phyloP scores from a whole-genome alignment of 148 eudicot species.

The Arbutus unedo region DNA sequence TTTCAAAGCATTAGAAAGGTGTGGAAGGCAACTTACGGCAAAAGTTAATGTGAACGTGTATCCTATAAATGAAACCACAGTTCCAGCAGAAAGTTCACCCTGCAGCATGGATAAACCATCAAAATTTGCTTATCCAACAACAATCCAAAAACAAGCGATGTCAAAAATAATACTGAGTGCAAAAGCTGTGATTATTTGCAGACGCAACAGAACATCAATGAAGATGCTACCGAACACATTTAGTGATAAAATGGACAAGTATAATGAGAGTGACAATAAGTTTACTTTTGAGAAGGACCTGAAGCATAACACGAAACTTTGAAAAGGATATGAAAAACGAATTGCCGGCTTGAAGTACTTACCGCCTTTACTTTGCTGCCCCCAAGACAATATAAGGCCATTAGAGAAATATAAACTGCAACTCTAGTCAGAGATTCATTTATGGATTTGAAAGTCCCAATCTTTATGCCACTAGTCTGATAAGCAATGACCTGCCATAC shows the following conservation, averaged over 20 bases:
- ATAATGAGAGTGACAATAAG: background rate
- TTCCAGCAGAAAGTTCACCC: conserved; percentile 94
- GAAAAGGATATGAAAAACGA: background rate
- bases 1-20: conserved; percentile 1
- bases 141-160: background rate
- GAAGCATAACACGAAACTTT: background rate
- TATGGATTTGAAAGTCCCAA: conserved; percentile 77
- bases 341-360: conserved; percentile 27
- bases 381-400: conserved; percentile 87
- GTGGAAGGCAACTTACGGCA: conserved; percentile 60
- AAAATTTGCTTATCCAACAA: background rate
- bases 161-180: background rate
- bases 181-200: background rate
- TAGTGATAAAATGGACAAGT: background rate
- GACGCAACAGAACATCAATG: background rate
- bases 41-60: conserved; percentile 93
- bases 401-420: conserved; percentile 82
- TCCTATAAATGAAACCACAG: conserved; percentile 90
- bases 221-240: background rate
- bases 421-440: conserved; percentile 87
- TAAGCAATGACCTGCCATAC: conserved; percentile 65
- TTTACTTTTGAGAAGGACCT: conserved; percentile 1
- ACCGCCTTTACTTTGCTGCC: conserved; percentile 96
- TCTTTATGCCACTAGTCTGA: conserved; percentile 80
- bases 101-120: conserved; percentile 33